Percentiles rank a stretch among this genome's conserved stretches.
These are phyloP conservation scores for Saturnispora besseyi DNA, from an alignment of 805 yeast species.

Conservation along the genomic window DNA sequence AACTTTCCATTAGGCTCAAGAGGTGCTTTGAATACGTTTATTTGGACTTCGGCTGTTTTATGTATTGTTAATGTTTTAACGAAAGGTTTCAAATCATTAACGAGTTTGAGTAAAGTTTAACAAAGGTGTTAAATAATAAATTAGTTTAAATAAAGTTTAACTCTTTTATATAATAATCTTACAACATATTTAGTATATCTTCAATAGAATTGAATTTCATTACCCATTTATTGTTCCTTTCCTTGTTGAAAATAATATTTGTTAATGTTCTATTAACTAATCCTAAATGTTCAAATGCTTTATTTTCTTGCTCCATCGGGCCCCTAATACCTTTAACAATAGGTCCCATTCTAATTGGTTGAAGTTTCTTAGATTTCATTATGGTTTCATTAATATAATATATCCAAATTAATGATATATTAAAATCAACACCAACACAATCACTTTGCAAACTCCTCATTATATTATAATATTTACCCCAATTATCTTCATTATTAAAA, in stretches of 20 bases:
- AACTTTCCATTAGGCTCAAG: neutral
- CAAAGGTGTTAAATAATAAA: neutral
- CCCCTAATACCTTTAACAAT: neutral
- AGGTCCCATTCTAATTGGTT: constrained; percentile 1
- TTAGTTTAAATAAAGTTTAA: neutral
- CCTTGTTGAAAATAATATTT: neutral
- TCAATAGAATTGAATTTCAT: neutral
- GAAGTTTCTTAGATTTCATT: neutral
- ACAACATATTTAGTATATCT: neutral
- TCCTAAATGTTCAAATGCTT: neutral
- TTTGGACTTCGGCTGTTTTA: constrained; percentile 1
- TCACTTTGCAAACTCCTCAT: neutral
- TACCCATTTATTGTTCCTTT: neutral
- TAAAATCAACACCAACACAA: neutral
- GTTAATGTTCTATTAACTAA: neutral
- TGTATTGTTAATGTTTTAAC: neutral
- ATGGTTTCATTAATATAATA: neutral
- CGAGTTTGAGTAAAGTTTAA: neutral
- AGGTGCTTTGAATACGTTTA: constrained; percentile 2
- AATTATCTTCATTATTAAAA: neutral
- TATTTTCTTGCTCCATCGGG: neutral
- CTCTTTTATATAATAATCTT: neutral
- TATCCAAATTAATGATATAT: neutral
- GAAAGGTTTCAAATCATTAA: neutral
- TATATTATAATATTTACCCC: neutral